These are phyloP conservation scores for Fusarium sambucinum DNA, from an alignment of 2,329 filamentous ascomycete genomes.

Conservation along the genomic window DNA sequence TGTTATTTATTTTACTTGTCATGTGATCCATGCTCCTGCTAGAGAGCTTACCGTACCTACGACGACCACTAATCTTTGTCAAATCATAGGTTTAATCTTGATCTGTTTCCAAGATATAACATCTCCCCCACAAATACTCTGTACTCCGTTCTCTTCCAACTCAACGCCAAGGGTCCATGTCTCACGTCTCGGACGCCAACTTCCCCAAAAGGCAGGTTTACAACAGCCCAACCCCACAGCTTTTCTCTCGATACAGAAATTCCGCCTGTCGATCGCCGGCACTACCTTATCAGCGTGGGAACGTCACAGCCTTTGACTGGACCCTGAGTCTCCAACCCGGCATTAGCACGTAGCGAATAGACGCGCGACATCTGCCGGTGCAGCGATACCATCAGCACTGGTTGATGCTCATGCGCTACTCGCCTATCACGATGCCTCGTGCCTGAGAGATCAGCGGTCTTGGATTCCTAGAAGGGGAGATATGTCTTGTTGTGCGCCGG, in stretches of 20 bases:
- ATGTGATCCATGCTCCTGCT: not conserved
- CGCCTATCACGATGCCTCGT: constrained; percentile 41
- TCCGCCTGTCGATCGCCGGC: constrained; percentile 24
- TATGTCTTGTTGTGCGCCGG: constrained; percentile 18
- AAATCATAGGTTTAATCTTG: too few species aligned
- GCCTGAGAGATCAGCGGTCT: constrained; percentile 29
- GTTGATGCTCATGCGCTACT: not conserved
- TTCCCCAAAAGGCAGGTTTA: constrained; percentile 41
- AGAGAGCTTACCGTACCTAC: not conserved
- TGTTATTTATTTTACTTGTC: not conserved
- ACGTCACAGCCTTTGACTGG: constrained; percentile 32
- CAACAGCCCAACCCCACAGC: constrained; percentile 24
- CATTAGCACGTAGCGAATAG: constrained; percentile 9
- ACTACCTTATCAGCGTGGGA: constrained; percentile 37
- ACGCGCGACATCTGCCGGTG: constrained; percentile 13
- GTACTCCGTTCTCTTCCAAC: not conserved
- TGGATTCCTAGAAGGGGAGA: constrained; percentile 24
- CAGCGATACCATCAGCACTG: not conserved
- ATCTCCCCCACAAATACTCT: constrained; percentile 5
- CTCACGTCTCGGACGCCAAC: constrained; percentile 22
- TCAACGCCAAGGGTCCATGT: not conserved
- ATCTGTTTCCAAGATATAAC: not conserved
- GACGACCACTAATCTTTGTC: not conserved
- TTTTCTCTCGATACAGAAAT: constrained; percentile 1
- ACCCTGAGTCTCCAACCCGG: constrained; percentile 16